Percentiles rank a stretch among this genome's conserved stretches.
These are phyloP conservation scores for Hanseniaspora meyeri DNA, from an alignment of 805 yeast genomes.

Conservation along the genomic window DNA sequence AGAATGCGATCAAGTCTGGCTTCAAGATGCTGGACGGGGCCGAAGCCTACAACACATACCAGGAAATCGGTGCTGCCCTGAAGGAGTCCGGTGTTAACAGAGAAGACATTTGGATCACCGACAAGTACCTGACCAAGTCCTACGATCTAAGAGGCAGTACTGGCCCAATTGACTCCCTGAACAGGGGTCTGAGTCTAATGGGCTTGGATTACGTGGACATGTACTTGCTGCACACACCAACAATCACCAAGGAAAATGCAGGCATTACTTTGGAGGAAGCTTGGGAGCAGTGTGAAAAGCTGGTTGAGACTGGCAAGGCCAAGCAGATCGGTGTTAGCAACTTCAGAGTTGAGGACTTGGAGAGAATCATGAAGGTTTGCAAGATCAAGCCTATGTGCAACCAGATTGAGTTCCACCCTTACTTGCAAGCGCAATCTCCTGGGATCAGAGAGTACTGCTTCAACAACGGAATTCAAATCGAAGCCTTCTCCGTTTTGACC, in stretches of 20 bases:
- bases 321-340: constrained; percentile 60
- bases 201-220: constrained; percentile 45
- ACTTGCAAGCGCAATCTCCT: constrained; percentile 51
- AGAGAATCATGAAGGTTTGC: constrained; percentile 33
- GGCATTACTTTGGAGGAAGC: constrained; percentile 41
- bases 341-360: constrained; percentile 40
- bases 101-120: constrained; percentile 46
- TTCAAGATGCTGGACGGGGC: constrained; percentile 57
- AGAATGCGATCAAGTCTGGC: constrained; percentile 38
- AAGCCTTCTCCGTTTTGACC: constrained; percentile 53
- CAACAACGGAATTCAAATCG: constrained; percentile 37
- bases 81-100: constrained; percentile 29
- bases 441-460: constrained; percentile 40
- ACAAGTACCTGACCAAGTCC: constrained; percentile 35
- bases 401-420: constrained; percentile 61
- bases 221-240: constrained; percentile 52
- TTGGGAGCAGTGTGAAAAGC: constrained; percentile 46
- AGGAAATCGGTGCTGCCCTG: constrained; percentile 44
- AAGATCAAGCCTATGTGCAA: constrained; percentile 43
- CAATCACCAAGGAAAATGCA: constrained; percentile 33
- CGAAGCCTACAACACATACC: constrained; percentile 46
- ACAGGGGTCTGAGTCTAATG: constrained; percentile 35
- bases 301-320: constrained; percentile 44
- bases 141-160: constrained; percentile 27
- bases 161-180: constrained; percentile 38